Evolutionary conservation across 352 stramenopile species (phyloP), one percentile per base, ranked within the genome.

Genomic region (Globisporangium rhizosaccharum): DNA sequence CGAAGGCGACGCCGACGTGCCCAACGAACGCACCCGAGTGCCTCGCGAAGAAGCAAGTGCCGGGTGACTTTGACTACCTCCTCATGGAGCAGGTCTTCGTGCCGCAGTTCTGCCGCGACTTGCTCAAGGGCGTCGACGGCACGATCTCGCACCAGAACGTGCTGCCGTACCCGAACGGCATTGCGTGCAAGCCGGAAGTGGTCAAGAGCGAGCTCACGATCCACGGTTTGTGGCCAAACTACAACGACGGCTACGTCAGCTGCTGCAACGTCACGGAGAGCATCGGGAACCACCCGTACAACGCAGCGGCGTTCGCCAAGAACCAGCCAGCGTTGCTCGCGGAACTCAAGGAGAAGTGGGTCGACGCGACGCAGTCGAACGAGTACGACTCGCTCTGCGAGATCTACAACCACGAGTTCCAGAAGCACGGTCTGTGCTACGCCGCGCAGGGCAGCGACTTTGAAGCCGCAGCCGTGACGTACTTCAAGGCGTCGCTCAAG

Each of bases 391-490:
- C 75, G 51, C 64, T 88, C 46, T 93, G 84, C 49, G 79, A 90
- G 56, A 73, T 89, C 41, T 93, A 92, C 79, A 88, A 93, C 70
- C 82, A 93, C 66, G 82, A 92, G 71, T 91, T 93, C 70, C 84
- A 93, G 67, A 93, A 93, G 70, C 84, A 93, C 62, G 82, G 84
- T n/a, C 65, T 91, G 37, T 93, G 84, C 75, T 93, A 86, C 65
- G 74, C 71, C 30, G 79, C 83, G 9, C 42, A 58, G 26, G 60
- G 60, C 18, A 47, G 23, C 18, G 48, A 66, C 54, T 66, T 50
- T 23, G 60, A 66, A 46, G 41, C 26, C 6, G 60, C 60, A 2
- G 60, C 60, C 2, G 60, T 61, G 9, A 53, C 60, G 7, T 66
- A 66, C 60, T 66, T 66, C 54, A 36, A 57, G 23, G 60, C 60